Conservation (phyloP, 2,329 filamentous ascomycete species). For the Microsporum canis region DNA sequence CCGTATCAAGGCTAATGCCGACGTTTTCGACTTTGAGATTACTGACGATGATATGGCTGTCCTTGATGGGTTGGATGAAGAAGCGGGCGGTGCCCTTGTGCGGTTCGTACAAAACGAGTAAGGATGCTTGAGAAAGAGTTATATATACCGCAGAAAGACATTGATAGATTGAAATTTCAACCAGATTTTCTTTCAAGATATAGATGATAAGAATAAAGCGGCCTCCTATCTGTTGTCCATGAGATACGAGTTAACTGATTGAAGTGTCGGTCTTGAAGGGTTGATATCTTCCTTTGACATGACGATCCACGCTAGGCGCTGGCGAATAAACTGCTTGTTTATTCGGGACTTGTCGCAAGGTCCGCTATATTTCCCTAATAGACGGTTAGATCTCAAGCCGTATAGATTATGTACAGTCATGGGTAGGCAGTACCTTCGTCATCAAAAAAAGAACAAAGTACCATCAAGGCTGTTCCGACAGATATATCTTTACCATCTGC, state of each 20-base stretch:
- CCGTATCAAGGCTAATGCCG: constrained; percentile 54
- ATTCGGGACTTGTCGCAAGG: constrained; percentile 31
- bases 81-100: constrained; percentile 37
- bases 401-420: constrained; percentile 1
- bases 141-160: too few relatives aligned
- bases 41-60: constrained; percentile 45
- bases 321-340: constrained; percentile 66
- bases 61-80: constrained; percentile 43
- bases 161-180: too few relatives aligned
- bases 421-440: constrained; percentile 43
- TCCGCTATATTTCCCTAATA: constrained; percentile 23
- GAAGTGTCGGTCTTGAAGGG: constrained; percentile 71
- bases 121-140: constrained; percentile 7
- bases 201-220: background rate
- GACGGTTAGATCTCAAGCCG: background rate
- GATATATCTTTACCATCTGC: constrained; percentile 69
- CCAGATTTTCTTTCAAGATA: too few relatives aligned
- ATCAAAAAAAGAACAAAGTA: constrained; percentile 63
- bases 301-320: constrained; percentile 70
- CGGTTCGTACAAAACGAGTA: constrained; percentile 35
- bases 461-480: constrained; percentile 62
- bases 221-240: constrained; percentile 43
- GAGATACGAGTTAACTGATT: constrained; percentile 83
- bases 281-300: constrained; percentile 67
- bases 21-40: constrained; percentile 52